Evolutionary conservation across 805 yeast species (phyloP), one percentile per base, ranked within the genome.

Genomic region (Candida qinlingensis): DNA sequence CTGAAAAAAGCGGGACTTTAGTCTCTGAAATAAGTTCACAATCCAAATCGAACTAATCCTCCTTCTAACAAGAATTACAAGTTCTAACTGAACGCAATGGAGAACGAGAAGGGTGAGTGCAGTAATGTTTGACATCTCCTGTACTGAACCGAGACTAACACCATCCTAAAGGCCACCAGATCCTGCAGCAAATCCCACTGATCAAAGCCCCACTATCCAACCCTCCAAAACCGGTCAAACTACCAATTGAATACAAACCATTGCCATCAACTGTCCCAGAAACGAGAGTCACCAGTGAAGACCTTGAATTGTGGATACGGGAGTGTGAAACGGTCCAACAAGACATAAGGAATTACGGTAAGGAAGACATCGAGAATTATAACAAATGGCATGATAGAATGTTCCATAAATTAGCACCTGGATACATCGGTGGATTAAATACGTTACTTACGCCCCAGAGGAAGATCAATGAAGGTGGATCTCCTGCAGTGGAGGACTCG

Each of bases 201-300:
- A 73, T 78, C 12, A 67, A 74, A 37, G 77, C 80, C 48, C 84
- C 81, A 4, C 65, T 66, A 28, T 72, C 65, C 52, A 74, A 70
- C 47, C 77, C 81, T 1, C 85, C 86, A 13, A 75, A 71, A 50
- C 76, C 84, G 0, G 72, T 80, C 11, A 72, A 79, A 6, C 66
- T 81, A 36, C 78, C 81, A 36, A 62, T 72, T 33, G 74, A 74
- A 52, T 81, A 75, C 60, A 65, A 63, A 13, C 60, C 64, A 10
- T 56, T 73, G 7, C 73, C 76, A 6, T 49, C 59, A 1, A 48
- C 51, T 6, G 49, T 67, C 25, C 73, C 71, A n/a, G 64, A 59
- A 25, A 56, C 70, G 5, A 60, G 63, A 3, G 61, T 61, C 7
- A 50, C 63, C 3, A 49, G 49, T 7, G 64, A 59, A 4, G 67